These are phyloP conservation scores for Teratosphaeria nubilosa DNA, from an alignment of 2,329 filamentous ascomycete genomes.

Conservation along the genomic window DNA sequence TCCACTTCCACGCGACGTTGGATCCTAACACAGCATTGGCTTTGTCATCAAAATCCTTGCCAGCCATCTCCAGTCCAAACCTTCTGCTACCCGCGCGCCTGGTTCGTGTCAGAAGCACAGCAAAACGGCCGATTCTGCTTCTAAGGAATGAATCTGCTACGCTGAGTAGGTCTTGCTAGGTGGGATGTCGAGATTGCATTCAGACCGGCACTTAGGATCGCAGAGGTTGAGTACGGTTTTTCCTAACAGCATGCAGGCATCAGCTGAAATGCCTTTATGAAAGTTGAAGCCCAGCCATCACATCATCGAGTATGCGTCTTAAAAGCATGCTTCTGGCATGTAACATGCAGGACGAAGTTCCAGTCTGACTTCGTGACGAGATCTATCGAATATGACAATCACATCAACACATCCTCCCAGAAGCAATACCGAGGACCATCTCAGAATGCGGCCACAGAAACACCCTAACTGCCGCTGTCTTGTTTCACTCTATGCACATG, in stretches of 20 bases:
- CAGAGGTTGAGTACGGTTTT: no score
- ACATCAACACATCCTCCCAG: no score
- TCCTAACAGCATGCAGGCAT: not conserved
- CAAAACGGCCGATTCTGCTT: not conserved
- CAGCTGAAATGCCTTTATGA: not conserved
- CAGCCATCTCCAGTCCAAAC: not conserved
- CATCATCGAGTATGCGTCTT: not conserved
- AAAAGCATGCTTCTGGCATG: not conserved
- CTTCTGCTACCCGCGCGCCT: not conserved
- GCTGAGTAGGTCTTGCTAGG: not conserved
- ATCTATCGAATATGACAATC: no score
- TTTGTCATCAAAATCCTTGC: not conserved
- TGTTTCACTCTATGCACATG: no score
- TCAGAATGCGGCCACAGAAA: no score
- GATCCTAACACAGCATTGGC: not conserved
- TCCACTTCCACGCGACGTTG: not conserved
- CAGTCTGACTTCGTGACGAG: no score
- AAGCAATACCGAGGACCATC: no score
- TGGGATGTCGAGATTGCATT: no score
- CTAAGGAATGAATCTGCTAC: not conserved
- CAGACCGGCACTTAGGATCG: no score
- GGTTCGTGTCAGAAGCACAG: not conserved
- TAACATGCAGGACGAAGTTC: no score
- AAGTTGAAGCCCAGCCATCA: not conserved
- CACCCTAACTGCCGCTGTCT: no score